Conservation (phyloP, 305 asterid species). For the Stenogyne calaminthoides region DNA sequence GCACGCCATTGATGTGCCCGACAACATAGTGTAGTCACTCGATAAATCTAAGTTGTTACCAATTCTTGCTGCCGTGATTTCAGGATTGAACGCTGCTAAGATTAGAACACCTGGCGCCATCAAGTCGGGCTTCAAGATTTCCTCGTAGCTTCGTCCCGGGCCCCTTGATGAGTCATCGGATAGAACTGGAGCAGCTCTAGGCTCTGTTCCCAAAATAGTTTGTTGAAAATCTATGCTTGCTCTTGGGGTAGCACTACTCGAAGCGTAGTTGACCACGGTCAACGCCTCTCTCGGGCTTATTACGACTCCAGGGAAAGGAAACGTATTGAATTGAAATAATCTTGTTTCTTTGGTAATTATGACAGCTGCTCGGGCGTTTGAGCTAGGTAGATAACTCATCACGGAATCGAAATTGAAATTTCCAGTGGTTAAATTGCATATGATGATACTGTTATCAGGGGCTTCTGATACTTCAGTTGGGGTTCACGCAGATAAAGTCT, state of each 20-base stretch:
- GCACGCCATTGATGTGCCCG: conserved; percentile 45
- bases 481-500: conserved; percentile 29
- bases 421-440: conserved; percentile 26
- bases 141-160: conserved; percentile 23
- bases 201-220: conserved; percentile 32
- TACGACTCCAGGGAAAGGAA: conserved; percentile 39
- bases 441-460: conserved; percentile 16
- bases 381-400: neutral
- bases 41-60: conserved; percentile 25
- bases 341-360: conserved; percentile 29
- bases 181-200: conserved; percentile 35
- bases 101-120: conserved; percentile 39
- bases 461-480: conserved; percentile 17
- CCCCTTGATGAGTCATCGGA: conserved; percentile 37
- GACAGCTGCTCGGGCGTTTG: conserved; percentile 20
- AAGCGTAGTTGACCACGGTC: conserved; percentile 28
- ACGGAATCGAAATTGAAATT: neutral
- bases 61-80: neutral
- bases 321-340: neutral
- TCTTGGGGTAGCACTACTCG: conserved; percentile 1
- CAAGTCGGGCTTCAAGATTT: conserved; percentile 38
- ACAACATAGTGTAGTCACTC: conserved; percentile 27
- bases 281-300: conserved; percentile 26
- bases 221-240: conserved; percentile 40
- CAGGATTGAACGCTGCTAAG: conserved; percentile 37